Base-by-base conservation (phyloP, 2,329 filamentous ascomycete species). In the Alternaria sp. region DNA sequence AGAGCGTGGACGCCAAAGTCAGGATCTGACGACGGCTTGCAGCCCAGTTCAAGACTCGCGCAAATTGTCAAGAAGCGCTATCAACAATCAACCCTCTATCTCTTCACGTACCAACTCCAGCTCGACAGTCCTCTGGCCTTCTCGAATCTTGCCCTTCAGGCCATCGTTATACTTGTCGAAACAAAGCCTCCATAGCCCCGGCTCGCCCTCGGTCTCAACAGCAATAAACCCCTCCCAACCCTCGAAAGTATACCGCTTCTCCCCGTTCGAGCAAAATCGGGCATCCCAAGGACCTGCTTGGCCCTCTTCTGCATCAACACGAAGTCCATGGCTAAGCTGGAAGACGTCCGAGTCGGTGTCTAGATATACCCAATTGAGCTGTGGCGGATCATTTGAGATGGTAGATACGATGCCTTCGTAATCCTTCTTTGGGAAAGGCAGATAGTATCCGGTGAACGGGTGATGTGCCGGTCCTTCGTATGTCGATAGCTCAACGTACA, bases 241-340 rank as follows among this genome's bases (percentile, higher is more conserved):
- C 54, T 87, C 84, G 8, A 88, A 79, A 6, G 79, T 84, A 26
- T 87, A 72, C 30, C 80, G 79, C 43, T 81, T 79, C 63, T 89
- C 86, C 51, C 89, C 85, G 41, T 87, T 83, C 1, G 85, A 89
- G 87, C 91, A 94, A 68, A 91, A 89, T 87, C 90, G 95, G 7
- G 90, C 65, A n/a, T 60, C 65, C 61, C 64, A 71, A 16, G 68
- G 65, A 8, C 67, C 67, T 3, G 79, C 84, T 16, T 88, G 68
- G 36, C 79, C 79, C 41, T 80, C 76, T 62, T 89, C 87, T 55
- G 89, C 86, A 39, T 87, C 84, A 2, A 85, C 91, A 65, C 84
- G 86, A 42, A 89, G 64, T 68, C 88, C 85, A 46, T 85, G 79
- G 26, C 65, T 59, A 34, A 69, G 59, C 32, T 67, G 65, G 8